Conservation (phyloP, 805 yeast genomes). For the Nakazawaea holstii region DNA sequence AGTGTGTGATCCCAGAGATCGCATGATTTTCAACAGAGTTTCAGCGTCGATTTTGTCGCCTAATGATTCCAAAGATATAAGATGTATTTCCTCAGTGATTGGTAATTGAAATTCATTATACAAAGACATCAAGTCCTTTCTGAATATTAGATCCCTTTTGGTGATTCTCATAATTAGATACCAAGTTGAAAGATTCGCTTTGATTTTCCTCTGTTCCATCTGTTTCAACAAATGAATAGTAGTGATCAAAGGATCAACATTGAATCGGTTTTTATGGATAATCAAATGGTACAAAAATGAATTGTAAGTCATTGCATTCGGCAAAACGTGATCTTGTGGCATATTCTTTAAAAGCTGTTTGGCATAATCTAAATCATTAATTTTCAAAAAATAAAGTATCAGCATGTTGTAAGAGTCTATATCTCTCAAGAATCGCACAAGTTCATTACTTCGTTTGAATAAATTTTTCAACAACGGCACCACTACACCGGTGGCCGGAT, state of each 20-base stretch:
- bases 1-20: neutral
- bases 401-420: slow-evolving; percentile 29
- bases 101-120: slow-evolving; percentile 27
- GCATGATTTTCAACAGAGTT: neutral
- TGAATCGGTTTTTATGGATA: slow-evolving; percentile 15
- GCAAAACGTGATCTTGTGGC: slow-evolving; percentile 26
- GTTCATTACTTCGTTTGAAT: slow-evolving; percentile 32
- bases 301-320: slow-evolving; percentile 34
- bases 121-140: slow-evolving; percentile 24
- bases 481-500: slow-evolving; percentile 1
- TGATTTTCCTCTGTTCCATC: slow-evolving; percentile 23
- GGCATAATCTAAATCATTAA: slow-evolving; percentile 34
- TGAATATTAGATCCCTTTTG: slow-evolving; percentile 24
- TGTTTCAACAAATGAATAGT: slow-evolving; percentile 23
- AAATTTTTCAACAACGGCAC: slow-evolving; percentile 26
- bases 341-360: slow-evolving; percentile 35
- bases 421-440: slow-evolving; percentile 24
- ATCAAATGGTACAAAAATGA: slow-evolving; percentile 25
- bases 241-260: slow-evolving; percentile 10
- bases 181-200: slow-evolving; percentile 34
- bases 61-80: neutral
- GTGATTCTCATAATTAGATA: slow-evolving; percentile 19
- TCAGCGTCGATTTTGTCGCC: slow-evolving; percentile 13
- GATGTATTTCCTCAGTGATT: slow-evolving; percentile 18
- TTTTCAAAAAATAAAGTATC: slow-evolving; percentile 31